These are phyloP conservation scores for Pichia insulana DNA, from an alignment of 805 yeast genomes.

Conservation along the genomic window DNA sequence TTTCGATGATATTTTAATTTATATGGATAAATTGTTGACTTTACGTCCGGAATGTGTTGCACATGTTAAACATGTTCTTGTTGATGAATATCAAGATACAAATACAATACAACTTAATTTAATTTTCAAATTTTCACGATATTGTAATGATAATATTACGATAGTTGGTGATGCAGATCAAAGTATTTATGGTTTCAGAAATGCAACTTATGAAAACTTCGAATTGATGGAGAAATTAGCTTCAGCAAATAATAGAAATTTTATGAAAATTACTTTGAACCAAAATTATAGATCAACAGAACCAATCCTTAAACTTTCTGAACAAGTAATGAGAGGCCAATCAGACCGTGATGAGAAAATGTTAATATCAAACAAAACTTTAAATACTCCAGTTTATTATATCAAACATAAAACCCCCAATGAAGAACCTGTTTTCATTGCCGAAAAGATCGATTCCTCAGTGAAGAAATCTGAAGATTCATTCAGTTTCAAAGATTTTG, in stretches of 20 bases:
- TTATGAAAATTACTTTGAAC: constrained; percentile 36
- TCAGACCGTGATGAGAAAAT: constrained; percentile 33
- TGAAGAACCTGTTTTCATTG: constrained; percentile 53
- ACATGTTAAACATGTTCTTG: constrained; percentile 59
- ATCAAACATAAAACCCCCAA: constrained; percentile 27
- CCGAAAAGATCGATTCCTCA: constrained; percentile 44
- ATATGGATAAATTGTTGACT: constrained; percentile 41
- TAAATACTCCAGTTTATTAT: constrained; percentile 40
- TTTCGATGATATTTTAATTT: constrained; percentile 74
- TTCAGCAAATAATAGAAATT: constrained; percentile 9
- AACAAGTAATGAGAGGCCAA: constrained; percentile 56
- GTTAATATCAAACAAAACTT: constrained; percentile 38
- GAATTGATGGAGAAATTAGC: constrained; percentile 39
- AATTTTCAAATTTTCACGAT: constrained; percentile 42
- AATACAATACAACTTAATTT: constrained; percentile 67
- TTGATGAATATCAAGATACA: constrained; percentile 95
- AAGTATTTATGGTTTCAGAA: constrained; percentile 82
- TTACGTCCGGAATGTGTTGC: constrained; percentile 36
- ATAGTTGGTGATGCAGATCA: constrained; percentile 97
- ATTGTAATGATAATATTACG: constrained; percentile 51
- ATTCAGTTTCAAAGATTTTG: constrained; percentile 50
- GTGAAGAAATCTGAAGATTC: constrained; percentile 32
- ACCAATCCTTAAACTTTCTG: constrained; percentile 56
- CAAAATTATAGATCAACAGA: constrained; percentile 79
- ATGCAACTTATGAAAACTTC: constrained; percentile 68